Conservation (phyloP, 2,329 filamentous ascomycete genomes). For the Colletotrichum ledebouriae region DNA sequence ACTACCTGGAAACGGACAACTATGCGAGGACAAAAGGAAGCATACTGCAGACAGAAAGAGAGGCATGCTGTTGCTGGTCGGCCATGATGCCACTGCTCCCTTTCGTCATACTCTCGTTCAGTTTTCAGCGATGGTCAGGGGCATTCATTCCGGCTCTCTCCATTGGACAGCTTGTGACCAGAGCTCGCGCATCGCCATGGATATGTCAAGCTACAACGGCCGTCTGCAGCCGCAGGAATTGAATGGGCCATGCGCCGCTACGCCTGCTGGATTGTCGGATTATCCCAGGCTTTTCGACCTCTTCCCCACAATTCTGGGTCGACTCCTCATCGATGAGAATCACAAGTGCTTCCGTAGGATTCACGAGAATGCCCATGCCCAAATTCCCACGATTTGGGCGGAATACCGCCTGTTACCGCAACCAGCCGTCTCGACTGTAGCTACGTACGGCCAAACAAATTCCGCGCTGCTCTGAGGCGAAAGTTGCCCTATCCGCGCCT, state of each 20-base stretch:
- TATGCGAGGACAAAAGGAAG: slow-evolving; percentile 20
- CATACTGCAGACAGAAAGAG: slow-evolving; percentile 27
- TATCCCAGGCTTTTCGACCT: slow-evolving; percentile 21
- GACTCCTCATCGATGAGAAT: slow-evolving; percentile 32
- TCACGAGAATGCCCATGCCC: background rate
- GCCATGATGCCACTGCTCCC: slow-evolving; percentile 27
- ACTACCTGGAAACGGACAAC: slow-evolving; percentile 8
- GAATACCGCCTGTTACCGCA: background rate
- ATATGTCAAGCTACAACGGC: slow-evolving; percentile 40
- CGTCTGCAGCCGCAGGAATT: slow-evolving; percentile 38
- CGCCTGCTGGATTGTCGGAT: slow-evolving; percentile 13
- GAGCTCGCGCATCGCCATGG: slow-evolving; percentile 30
- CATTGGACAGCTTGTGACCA: slow-evolving; percentile 31
- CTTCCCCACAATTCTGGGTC: slow-evolving; percentile 27
- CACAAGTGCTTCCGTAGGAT: slow-evolving; percentile 6
- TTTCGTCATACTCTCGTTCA: slow-evolving; percentile 34
- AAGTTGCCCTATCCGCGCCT: slow-evolving; percentile 20
- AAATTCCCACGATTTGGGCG: background rate
- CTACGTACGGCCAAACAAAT: background rate
- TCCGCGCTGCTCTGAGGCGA: slow-evolving; percentile 25
- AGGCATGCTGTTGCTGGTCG: slow-evolving; percentile 11
- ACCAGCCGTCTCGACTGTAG: slow-evolving; percentile 1
- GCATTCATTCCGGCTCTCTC: slow-evolving; percentile 29
- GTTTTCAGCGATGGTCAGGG: slow-evolving; percentile 20
- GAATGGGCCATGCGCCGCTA: slow-evolving; percentile 30